Evolutionary conservation across 257 asterid species (phyloP).

Genomic region (Nicotiana sylvestris): DNA sequence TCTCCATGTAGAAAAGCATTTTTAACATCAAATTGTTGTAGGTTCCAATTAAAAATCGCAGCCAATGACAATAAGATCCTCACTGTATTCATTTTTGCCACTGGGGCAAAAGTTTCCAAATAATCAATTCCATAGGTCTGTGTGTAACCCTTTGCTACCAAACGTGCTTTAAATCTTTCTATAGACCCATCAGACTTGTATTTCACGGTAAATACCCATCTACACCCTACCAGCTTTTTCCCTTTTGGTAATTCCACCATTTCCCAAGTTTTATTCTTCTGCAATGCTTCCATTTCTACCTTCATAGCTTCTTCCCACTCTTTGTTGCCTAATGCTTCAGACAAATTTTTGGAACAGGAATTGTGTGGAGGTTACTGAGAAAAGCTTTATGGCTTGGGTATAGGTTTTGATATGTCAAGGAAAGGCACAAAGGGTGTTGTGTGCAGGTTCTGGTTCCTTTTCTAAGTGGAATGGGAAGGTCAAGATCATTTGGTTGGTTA

Average conservation of each 20-base stretch:
- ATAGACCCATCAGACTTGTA: not conserved
- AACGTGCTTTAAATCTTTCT: not conserved
- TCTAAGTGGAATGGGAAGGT: not conserved
- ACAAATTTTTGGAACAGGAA: not conserved
- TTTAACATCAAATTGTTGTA: not conserved
- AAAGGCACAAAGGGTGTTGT: not conserved
- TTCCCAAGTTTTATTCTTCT: slow-evolving; percentile 1
- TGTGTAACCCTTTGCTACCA: not conserved
- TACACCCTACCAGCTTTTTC: too few species aligned
- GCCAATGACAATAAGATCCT: not conserved
- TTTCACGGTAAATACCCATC: not conserved
- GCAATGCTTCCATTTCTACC: not conserved
- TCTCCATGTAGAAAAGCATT: too few species aligned
- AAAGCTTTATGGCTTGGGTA: too few species aligned
- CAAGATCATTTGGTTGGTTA: too few species aligned
- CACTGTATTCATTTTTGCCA: not conserved
- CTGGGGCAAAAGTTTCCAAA: not conserved
- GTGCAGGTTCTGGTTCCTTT: not conserved
- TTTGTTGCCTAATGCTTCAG: not conserved
- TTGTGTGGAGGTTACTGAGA: not conserved
- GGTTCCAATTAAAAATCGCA: not conserved
- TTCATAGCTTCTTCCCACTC: not conserved
- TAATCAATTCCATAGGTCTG: not conserved
- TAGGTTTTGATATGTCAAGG: not conserved
- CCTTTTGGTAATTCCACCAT: too few species aligned